Evolutionary conservation across 1,284 basidiomycete genomes (phyloP).

Genomic region (Cryptococcus neoformans): DNA sequence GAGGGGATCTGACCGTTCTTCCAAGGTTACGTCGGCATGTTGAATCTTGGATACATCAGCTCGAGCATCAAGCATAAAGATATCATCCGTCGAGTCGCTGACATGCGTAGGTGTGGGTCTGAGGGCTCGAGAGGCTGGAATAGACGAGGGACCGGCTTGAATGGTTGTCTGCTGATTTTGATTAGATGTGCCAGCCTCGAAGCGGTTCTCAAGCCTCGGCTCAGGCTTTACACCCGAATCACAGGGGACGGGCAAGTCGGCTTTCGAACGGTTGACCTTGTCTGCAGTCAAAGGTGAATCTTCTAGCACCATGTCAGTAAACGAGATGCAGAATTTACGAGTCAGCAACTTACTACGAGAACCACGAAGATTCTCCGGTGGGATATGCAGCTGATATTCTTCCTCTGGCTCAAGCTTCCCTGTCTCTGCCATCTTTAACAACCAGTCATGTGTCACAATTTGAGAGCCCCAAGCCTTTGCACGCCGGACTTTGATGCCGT

Average conservation of each 20-base stretch:
- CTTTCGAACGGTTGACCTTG: too few relatives aligned
- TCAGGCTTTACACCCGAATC: too few relatives aligned
- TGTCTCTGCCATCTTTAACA: constrained; percentile 31
- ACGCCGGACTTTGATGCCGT: constrained; percentile 35
- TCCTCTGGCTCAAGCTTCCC: constrained; percentile 26
- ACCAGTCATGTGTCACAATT: constrained; percentile 36
- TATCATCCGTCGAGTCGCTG: constrained; percentile 9
- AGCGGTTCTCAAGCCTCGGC: too few relatives aligned
- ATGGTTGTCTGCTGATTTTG: too few relatives aligned
- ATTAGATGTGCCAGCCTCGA: too few relatives aligned
- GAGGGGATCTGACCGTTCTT: neutral
- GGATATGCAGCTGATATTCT: constrained; percentile 11
- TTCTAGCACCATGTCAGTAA: too few relatives aligned
- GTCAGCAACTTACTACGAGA: too few relatives aligned
- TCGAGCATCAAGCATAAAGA: too few relatives aligned
- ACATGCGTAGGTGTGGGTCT: constrained; percentile 38
- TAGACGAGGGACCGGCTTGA: neutral
- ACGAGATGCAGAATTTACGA: too few relatives aligned
- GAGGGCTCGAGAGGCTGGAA: constrained; percentile 20
- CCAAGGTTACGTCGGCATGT: neutral
- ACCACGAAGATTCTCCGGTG: neutral
- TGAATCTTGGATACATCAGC: too few relatives aligned
- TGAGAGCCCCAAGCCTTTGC: constrained; percentile 38
- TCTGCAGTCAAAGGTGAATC: too few relatives aligned
- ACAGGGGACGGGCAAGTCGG: too few relatives aligned